Base-by-base conservation (phyloP, 495 filamentous ascomycete genomes). In the Oidiodendron maius region DNA sequence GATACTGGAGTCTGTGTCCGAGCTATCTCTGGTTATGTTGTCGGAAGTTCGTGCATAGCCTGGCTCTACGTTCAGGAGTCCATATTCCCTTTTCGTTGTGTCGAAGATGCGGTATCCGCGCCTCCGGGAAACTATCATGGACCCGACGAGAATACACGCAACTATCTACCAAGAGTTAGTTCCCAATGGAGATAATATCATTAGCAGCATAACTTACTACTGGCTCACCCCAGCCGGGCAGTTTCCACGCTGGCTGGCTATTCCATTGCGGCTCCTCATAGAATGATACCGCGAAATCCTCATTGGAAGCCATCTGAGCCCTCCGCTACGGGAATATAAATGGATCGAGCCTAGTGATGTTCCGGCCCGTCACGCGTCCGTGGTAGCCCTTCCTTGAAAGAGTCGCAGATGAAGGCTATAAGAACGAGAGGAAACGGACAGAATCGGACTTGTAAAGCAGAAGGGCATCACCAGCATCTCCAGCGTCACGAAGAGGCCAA, bases 171-270 rank as follows among this genome's bases (percentile, higher is more conserved):
- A 42, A 2, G 5, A 15, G 35, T 37, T 17, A 13, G n/a, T 17
- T 17, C n/a, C 28, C 5, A 38, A 24, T 11, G 12, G 3, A 21
- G 10, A 24, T 4, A 23, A 30, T 13, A 15, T 11, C 6, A 18
- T 10, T 17, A 15, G 37, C 13, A 40, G 37, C 10, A 1, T n/a
- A 16, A n/a, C 74, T 55, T 59, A 82, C 78, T 25, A 82, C 62
- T 40, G 80, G 80, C 50, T 83, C 80, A 18, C 67, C 70, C 80
- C 80, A 83, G 24, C 60, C 61, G 22, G 71, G 71, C 39, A 74
- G 59, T 50, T 62, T 68, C 71, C 71, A 75, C 3, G 71, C 71
- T 16, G 70, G 67, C 11, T 60, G 53, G 39, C 66, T 66, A 48
- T 65, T 65, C 64, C 66, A 72, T 40, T 57, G 16, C 12, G 54